A percentile compares a stretch with the other conserved stretches of the same genome.
These are phyloP conservation scores for Flaveria bidentis DNA, from an alignment of 129 eudicot genomes.

Conservation along the genomic window DNA sequence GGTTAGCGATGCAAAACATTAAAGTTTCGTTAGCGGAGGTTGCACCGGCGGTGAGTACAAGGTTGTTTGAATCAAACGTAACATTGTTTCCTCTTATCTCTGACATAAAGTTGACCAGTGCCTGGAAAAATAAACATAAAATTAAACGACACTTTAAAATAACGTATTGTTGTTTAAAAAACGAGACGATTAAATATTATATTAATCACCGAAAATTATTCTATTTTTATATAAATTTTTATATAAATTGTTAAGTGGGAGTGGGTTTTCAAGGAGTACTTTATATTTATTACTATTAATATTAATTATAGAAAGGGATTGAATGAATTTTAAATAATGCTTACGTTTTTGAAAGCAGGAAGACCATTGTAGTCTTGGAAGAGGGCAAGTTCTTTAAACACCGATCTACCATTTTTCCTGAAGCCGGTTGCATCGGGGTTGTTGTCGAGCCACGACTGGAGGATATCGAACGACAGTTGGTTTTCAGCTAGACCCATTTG, in stretches of 20 bases:
- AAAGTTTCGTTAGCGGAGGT: slow-evolving; percentile 91
- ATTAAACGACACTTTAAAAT: background rate
- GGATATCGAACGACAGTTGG: slow-evolving; percentile 77
- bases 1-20: slow-evolving; percentile 85
- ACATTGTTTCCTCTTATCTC: slow-evolving; percentile 75
- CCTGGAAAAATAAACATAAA: slow-evolving; percentile 40
- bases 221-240: no score
- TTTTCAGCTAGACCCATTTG: slow-evolving; percentile 98
- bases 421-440: slow-evolving; percentile 74
- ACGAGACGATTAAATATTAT: no score
- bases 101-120: slow-evolving; percentile 70
- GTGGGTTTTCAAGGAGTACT: background rate
- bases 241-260: background rate
- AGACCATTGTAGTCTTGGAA: slow-evolving; percentile 96
- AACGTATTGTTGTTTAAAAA: no score
- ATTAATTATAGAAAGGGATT: background rate
- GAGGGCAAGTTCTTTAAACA: slow-evolving; percentile 83
- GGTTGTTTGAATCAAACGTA: slow-evolving; percentile 64
- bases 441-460: slow-evolving; percentile 67
- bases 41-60: slow-evolving; percentile 96
- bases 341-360: slow-evolving; percentile 82
- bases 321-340: background rate
- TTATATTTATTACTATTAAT: background rate
- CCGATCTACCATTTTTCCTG: slow-evolving; percentile 57
- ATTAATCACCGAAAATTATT: no score